phyloP scores from a whole-genome alignment of 495 filamentous ascomycete species.

The Lichenothelia convexa region DNA sequence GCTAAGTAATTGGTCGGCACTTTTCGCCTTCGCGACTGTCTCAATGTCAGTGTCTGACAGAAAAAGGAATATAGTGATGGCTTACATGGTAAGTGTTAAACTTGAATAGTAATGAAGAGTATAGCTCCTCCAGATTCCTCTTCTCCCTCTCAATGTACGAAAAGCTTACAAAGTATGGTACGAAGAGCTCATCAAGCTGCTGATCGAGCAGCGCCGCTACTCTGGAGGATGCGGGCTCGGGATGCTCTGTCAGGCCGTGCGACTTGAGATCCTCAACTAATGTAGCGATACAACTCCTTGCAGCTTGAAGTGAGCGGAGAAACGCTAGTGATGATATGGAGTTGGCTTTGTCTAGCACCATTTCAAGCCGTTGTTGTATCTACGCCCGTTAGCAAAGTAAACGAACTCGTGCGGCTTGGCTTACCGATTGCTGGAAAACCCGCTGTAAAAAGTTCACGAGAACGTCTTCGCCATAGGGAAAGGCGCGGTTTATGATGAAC shows the following conservation, averaged over 20 bases:
- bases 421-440: conserved; percentile 77
- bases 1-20: conserved; percentile 74
- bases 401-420: neutral
- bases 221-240: conserved; percentile 74
- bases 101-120: conserved; percentile 83
- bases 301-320: conserved; percentile 75
- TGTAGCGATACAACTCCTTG: conserved; percentile 63
- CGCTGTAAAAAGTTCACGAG: conserved; percentile 80
- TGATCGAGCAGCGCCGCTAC: conserved; percentile 77
- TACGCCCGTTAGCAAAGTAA: conserved; percentile 1
- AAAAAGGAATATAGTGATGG: neutral
- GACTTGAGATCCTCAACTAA: conserved; percentile 84
- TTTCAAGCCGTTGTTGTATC: conserved; percentile 85
- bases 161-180: conserved; percentile 84
- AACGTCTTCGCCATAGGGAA: conserved; percentile 91
- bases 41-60: conserved; percentile 2
- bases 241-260: conserved; percentile 88
- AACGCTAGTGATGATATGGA: conserved; percentile 82
- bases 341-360: conserved; percentile 88
- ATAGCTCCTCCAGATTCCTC: conserved; percentile 75
- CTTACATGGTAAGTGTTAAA: conserved; percentile 71
- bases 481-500: conserved; percentile 83
- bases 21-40: conserved; percentile 53
- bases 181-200: conserved; percentile 89
- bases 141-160: conserved; percentile 93